These are phyloP conservation scores for Quercus berberidifolia DNA, from an alignment of 306 rosid genomes.

Conservation along the genomic window DNA sequence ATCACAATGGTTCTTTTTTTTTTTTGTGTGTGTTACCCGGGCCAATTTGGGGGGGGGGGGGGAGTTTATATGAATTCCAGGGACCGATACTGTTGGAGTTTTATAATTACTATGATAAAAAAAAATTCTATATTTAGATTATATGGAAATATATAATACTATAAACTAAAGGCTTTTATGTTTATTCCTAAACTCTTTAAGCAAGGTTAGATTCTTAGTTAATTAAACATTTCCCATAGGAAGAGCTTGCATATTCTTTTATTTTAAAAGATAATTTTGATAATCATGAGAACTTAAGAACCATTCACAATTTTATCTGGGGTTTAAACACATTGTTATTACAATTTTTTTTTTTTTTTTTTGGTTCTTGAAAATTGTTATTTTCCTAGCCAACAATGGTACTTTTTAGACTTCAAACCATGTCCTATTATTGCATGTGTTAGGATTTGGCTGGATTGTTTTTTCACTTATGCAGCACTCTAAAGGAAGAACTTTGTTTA, in stretches of 20 bases:
- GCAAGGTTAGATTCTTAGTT: not conserved
- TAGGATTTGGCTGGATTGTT: not conserved
- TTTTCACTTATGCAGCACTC: not conserved
- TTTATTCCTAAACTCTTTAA: not conserved
- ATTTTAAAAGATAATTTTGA: not conserved
- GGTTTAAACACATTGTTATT: not conserved
- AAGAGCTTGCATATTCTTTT: not conserved
- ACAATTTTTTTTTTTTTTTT: not conserved
- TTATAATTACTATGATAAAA: not conserved
- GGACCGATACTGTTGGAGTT: not conserved
- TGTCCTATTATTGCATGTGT: not conserved
- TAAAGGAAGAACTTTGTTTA: not conserved
- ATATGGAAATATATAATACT: not conserved
- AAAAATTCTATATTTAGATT: not conserved
- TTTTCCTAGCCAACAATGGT: not conserved
- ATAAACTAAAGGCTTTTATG: not conserved
- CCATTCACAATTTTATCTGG: not conserved
- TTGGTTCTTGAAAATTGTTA: not conserved
- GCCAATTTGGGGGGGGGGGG: too few species aligned
- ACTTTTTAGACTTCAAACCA: not conserved
- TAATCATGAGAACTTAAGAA: not conserved
- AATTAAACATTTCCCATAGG: not conserved
- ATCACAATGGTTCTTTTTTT: not conserved
- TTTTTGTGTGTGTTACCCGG: not conserved
- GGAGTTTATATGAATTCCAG: not conserved